Base-by-base conservation (phyloP, 306 rosid genomes). In the Clitoria ternatea region DNA sequence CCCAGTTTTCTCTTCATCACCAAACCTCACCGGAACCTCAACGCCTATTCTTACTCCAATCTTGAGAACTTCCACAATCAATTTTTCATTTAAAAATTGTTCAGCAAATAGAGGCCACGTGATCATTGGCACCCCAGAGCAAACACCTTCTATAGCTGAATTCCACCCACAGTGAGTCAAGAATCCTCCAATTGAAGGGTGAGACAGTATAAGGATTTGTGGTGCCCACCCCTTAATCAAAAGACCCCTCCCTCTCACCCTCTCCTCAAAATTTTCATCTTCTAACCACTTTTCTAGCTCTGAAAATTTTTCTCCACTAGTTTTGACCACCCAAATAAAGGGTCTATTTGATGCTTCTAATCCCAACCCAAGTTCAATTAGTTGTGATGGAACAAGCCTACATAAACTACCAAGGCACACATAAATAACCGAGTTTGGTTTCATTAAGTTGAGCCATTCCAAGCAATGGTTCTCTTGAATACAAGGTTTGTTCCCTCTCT, bases 111-210 rank as follows among this genome's bases (percentile, higher is more conserved):
- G 70, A 14, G 97, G 97, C 92, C 97, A 90, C 0, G 97, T 88
- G 19, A 90, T 86, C 87, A 90, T 65, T 48, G 97, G 95, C 44
- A 90, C 50, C 19, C 95, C 89, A 4, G 60, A 79, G 19, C 82
- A 72, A 3, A 85, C 78, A 12, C 82, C 82, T 70, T 90, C 97
- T 1, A 86, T 70, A 0, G 87, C 84, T 11, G 96, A 90, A 70
- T 90, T 90, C 96, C 94, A 90, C 2, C 94, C 96, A 63, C 96
- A 90, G 10, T 90, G 97, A 0, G 95, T 88, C 56, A 90, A 62
- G 75, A 90, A 90, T 20, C 80, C 95, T 59, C 89, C 95, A 45
- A 86, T 50, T 7, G 92, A 42, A 2, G 73, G 70, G 23, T 85
- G 93, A 18, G 90, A 83, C 1, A 90, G 74, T 61, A 90, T 83